Conservation (phyloP, 2,329 filamentous ascomycete genomes). For the Stagonosporopsis vannaccii region DNA sequence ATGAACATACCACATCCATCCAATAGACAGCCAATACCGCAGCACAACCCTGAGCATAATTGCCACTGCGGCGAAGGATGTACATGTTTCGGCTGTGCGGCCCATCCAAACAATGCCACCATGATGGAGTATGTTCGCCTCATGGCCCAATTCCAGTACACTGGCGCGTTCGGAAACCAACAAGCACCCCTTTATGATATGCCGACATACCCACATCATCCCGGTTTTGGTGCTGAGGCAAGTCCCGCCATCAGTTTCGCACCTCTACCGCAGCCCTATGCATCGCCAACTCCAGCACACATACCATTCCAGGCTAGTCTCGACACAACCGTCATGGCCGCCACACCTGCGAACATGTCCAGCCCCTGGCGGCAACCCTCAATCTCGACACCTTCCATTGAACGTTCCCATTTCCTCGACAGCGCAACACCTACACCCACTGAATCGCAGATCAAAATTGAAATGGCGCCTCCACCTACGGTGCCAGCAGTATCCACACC, state of each 20-base stretch:
- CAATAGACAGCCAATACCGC: constrained; percentile 39
- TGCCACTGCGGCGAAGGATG: constrained; percentile 72
- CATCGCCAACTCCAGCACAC: constrained; percentile 26
- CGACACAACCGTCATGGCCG: constrained; percentile 27
- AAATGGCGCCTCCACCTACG: constrained; percentile 25
- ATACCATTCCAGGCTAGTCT: constrained; percentile 34
- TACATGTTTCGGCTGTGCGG: constrained; percentile 71
- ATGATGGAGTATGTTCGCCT: constrained; percentile 62
- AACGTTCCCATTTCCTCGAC: constrained; percentile 26
- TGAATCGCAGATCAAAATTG: constrained; percentile 9
- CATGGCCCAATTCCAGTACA: constrained; percentile 48
- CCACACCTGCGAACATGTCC: constrained; percentile 23
- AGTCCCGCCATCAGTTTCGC: constrained; percentile 24
- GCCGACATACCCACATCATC: constrained; percentile 45
- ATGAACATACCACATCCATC: constrained; percentile 36
- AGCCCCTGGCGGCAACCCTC: constrained; percentile 36
- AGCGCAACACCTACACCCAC: constrained; percentile 19
- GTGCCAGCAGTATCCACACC: constrained; percentile 21
- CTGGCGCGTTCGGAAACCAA: constrained; percentile 41
- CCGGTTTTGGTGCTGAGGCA: constrained; percentile 39
- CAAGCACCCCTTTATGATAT: constrained; percentile 45
- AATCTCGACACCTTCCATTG: constrained; percentile 19
- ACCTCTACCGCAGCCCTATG: constrained; percentile 26
- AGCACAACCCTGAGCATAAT: constrained; percentile 52
- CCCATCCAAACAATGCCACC: constrained; percentile 72